phyloP scores from a whole-genome alignment of 140 eudicot species.

The Bidens hawaiensis region DNA sequence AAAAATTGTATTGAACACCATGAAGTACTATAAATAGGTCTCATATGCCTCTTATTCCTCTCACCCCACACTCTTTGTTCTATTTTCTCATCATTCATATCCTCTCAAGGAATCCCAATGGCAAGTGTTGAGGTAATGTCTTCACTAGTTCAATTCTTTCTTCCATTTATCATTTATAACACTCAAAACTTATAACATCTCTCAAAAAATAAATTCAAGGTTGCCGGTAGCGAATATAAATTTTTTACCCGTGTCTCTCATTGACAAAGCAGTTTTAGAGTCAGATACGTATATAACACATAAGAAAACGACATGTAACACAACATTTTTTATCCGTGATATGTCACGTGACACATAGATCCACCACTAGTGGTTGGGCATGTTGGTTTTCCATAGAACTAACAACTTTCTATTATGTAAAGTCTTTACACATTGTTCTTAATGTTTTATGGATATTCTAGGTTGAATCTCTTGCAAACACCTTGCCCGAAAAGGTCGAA shows the following conservation, averaged over 20 bases:
- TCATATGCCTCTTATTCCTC: constrained; percentile 7
- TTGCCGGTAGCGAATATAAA: background rate
- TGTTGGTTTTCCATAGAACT: background rate
- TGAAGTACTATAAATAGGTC: constrained; percentile 29
- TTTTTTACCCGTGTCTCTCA: background rate
- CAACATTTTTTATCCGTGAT: background rate
- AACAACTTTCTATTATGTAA: background rate
- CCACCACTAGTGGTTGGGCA: background rate
- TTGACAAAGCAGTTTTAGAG: background rate
- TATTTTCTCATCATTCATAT: constrained; percentile 8
- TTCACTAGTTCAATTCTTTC: background rate
- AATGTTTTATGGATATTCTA: background rate
- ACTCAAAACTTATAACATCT: background rate
- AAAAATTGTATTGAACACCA: background rate
- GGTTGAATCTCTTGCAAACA: constrained; percentile 28
- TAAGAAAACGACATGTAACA: background rate
- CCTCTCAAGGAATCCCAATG: constrained; percentile 20
- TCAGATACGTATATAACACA: background rate
- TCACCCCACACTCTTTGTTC: constrained; percentile 10
- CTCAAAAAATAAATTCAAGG: background rate
- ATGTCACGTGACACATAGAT: background rate
- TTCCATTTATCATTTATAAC: background rate
- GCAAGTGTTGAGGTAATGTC: constrained; percentile 30
- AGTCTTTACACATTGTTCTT: background rate
- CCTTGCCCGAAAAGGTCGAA: constrained; percentile 24